Evolutionary conservation across 2,329 filamentous ascomycete genomes (phyloP).

Genomic region (Mycosphaerella sp.): DNA sequence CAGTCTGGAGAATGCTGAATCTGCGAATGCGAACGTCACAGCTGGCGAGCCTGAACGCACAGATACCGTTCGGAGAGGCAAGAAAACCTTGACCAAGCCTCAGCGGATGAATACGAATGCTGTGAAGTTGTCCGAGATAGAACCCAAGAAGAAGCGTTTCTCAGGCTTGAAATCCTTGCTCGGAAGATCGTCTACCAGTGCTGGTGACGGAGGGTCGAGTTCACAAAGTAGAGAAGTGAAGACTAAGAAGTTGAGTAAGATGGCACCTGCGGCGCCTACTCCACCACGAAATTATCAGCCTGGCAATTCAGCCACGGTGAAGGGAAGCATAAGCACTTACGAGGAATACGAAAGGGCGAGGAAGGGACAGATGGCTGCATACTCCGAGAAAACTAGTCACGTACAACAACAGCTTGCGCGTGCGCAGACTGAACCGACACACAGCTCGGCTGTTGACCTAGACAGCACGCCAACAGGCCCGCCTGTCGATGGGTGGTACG

Average conservation of each 20-base stretch:
- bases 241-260: slow-evolving; percentile 9
- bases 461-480: neutral
- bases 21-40: neutral
- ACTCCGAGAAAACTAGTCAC: neutral
- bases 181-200: slow-evolving; percentile 33
- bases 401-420: neutral
- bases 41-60: neutral
- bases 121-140: slow-evolving; percentile 14
- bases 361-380: slow-evolving; percentile 3
- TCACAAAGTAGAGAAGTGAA: slow-evolving; percentile 5
- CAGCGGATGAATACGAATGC: slow-evolving; percentile 27
- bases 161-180: slow-evolving; percentile 42
- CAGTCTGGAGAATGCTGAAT: slow-evolving; percentile 6
- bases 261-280: neutral
- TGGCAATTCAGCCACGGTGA: slow-evolving; percentile 6
- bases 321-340: slow-evolving; percentile 7
- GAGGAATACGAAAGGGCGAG: slow-evolving; percentile 5
- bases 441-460: neutral
- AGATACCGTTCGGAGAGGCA: slow-evolving; percentile 1
- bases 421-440: neutral
- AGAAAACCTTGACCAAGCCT: slow-evolving; percentile 27
- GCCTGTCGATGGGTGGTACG: slow-evolving; percentile 25
- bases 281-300: slow-evolving; percentile 1
- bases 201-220: slow-evolving; percentile 17
- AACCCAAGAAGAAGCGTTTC: slow-evolving; percentile 40